Percentiles rank a stretch among this genome's conserved stretches.
phyloP scores from a whole-genome alignment of 2,329 filamentous ascomycete species.

The Sporothrix mexicana region DNA sequence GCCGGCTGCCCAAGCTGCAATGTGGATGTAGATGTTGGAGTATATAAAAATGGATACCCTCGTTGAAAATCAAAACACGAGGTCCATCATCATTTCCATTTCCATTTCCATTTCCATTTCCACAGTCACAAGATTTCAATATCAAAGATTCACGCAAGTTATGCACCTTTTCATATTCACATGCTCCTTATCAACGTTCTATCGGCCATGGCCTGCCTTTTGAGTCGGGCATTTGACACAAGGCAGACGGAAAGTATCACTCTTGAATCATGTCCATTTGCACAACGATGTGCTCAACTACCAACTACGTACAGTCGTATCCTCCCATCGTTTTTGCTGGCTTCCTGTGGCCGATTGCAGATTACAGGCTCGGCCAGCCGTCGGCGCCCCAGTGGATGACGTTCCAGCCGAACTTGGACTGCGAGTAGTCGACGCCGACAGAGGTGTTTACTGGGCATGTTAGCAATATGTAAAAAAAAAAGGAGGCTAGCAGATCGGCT shows the following conservation, averaged over 20 bases:
- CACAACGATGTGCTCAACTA: not conserved
- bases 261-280: conserved; percentile 4
- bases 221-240: no score
- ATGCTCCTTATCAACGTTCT: not conserved
- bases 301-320: not conserved
- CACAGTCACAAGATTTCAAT: no score
- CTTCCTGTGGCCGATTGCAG: not conserved
- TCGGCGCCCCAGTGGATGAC: conserved; percentile 25
- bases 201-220: not conserved
- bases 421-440: conserved; percentile 16
- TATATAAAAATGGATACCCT: no score
- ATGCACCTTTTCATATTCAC: no score
- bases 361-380: conserved; percentile 27
- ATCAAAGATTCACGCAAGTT: no score
- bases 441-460: conserved; percentile 22
- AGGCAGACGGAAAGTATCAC: no score
- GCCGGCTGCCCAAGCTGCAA: no score
- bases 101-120: no score
- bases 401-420: conserved; percentile 29
- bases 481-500: no score
- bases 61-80: no score
- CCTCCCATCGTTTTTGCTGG: not conserved
- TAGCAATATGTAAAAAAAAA: not conserved
- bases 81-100: no score
- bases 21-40: no score